Evolutionary conservation across 352 stramenopile genomes (phyloP).

Genomic region (Phytophthora palmivora): DNA sequence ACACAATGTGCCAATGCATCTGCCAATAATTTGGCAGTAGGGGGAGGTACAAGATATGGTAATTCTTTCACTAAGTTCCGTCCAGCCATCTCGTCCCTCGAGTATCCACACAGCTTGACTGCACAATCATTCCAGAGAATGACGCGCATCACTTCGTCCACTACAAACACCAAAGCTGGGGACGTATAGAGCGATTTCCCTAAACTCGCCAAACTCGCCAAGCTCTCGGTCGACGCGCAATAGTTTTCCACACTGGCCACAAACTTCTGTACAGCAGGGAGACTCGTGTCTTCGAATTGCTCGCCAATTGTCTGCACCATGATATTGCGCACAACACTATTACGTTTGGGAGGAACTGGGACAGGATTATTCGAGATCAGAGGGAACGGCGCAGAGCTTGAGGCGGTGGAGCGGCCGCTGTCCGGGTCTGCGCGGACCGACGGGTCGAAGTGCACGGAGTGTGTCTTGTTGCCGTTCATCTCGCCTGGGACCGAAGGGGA

Average conservation of each 20-base stretch:
- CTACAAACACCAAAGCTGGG: slow-evolving; percentile 76
- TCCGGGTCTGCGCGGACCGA: slow-evolving; percentile 62
- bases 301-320: slow-evolving; percentile 83
- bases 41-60: slow-evolving; percentile 67
- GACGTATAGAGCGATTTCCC: slow-evolving; percentile 88
- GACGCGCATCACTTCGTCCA: slow-evolving; percentile 86
- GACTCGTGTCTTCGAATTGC: slow-evolving; percentile 68
- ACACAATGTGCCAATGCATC: slow-evolving; percentile 73
- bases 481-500: not conserved
- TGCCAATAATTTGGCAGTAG: slow-evolving; percentile 58
- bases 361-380: not conserved
- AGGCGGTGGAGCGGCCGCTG: slow-evolving; percentile 47
- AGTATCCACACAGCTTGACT: slow-evolving; percentile 75
- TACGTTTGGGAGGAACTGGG: slow-evolving; percentile 26
- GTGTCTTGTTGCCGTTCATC: slow-evolving; percentile 65
- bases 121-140: slow-evolving; percentile 89
- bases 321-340: slow-evolving; percentile 75
- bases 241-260: slow-evolving; percentile 78
- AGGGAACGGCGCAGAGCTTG: slow-evolving; percentile 5
- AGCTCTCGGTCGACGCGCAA: slow-evolving; percentile 77
- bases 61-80: slow-evolving; percentile 77
- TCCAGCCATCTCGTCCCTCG: slow-evolving; percentile 83
- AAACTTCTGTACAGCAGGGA: slow-evolving; percentile 78
- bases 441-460: slow-evolving; percentile 78
- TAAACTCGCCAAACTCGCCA: slow-evolving; percentile 79